Evolutionary conservation across 1,284 basidiomycete species (phyloP), one percentile per base, ranked within the genome.

Genomic region (Cryptococcus sp.): DNA sequence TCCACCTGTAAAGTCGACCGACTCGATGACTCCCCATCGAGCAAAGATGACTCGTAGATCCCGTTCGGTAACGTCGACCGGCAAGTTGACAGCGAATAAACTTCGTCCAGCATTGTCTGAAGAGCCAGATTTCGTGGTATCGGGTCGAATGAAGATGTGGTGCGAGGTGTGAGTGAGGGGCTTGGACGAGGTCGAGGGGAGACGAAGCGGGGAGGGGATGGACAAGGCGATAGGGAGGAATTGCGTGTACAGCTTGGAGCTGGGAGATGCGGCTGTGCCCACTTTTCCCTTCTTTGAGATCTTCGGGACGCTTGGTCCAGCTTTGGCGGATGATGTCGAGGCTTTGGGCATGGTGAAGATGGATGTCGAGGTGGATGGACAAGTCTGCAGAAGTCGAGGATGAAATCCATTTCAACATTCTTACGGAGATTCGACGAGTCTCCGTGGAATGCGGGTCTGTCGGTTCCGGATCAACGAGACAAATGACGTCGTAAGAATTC

Each of bases 41-140:
- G 83, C 83, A 76, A 91, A 90, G 19, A 92, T 75, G 2, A 80
- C 71, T 3, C 81, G 75, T 1, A 92, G 70, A 63, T 88, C 86
- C 42, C 85, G 78, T 57, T 86, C 84, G 0, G 85, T 86, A 3
- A 86, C 81, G 67, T 92, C 88, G 44, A 86, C 82, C 2, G 90
- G 89, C 3, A 91, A 72, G 62, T 94, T 92, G 50, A 86, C 86
- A 9, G 91, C 74, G 63, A 94, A 94, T 12, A 92, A 74, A 0
- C 88, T 91, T 43, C 89, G 79, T 16, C 79, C 84, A 28, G 48
- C 48, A 12, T 43, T 49, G 24, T 47, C 48, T 7, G 28, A 31
- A 46, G 62, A 61, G 18, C 82, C 64, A 1, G 82, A 80, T 11
- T 54, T 51, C 7, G 49, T 16, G 18, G 47, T 51, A 45, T 70